phyloP scores from a whole-genome alignment of 352 stramenopile species.

The Globisporangium heterothallicum region DNA sequence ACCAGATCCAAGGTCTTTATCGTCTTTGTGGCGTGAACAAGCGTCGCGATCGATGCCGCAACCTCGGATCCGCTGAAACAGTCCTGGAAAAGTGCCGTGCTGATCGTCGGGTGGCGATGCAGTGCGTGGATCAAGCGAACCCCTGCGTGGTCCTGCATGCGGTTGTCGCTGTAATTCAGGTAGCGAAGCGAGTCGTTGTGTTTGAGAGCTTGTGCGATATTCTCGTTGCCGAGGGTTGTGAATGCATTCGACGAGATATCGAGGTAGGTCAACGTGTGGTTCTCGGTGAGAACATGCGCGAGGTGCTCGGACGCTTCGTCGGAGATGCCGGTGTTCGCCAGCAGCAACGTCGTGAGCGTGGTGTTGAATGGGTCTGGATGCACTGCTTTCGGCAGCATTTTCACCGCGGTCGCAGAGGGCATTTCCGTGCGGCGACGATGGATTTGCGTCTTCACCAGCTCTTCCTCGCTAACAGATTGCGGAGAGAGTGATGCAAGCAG shows the following conservation, averaged over 20 bases:
- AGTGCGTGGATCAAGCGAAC: conserved; percentile 33
- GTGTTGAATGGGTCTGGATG: conserved; percentile 40
- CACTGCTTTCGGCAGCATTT: neutral
- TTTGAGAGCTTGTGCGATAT: conserved; percentile 41
- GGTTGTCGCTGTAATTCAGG: conserved; percentile 62
- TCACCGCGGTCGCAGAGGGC: conserved; percentile 7
- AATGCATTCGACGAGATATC: conserved; percentile 54
- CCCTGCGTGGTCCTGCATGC: conserved; percentile 30
- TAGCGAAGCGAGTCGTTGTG: conserved; percentile 37
- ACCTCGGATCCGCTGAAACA: conserved; percentile 38
- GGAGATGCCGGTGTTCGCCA: conserved; percentile 59
- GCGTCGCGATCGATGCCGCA: conserved; percentile 23
- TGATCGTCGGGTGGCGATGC: conserved; percentile 25
- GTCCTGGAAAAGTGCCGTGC: conserved; percentile 47
- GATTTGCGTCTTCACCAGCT: conserved; percentile 50
- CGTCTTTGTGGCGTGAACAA: conserved; percentile 22
- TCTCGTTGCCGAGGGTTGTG: conserved; percentile 22
- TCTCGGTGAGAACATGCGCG: conserved; percentile 36
- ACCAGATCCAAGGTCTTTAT: conserved; percentile 56
- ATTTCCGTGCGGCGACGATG: conserved; percentile 18
- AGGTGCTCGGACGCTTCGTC: conserved; percentile 42
- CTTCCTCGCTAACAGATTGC: conserved; percentile 34
- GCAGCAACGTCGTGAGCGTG: conserved; percentile 43
- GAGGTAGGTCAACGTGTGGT: conserved; percentile 43
- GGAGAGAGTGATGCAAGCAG: conserved; percentile 43